Percentiles rank a stretch among this genome's conserved stretches.
Evolutionary conservation across 2,329 filamentous ascomycete genomes (phyloP).

Genomic region (Rutstroemia sp.): DNA sequence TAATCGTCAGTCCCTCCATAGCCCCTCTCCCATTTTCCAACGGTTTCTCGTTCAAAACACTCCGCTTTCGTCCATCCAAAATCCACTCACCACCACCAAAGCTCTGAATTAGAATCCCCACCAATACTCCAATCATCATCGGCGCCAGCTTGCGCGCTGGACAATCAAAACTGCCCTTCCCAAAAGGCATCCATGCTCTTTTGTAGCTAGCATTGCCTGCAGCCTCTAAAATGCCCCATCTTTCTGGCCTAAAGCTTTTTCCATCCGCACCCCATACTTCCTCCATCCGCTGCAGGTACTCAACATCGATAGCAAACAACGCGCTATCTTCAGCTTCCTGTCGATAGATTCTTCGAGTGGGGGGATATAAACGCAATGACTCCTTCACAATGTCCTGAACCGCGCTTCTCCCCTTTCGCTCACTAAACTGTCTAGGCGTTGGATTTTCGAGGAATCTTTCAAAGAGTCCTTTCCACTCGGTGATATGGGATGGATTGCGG

Average conservation of each 20-base stretch:
- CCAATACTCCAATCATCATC: constrained; percentile 9
- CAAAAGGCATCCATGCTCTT: constrained; percentile 7
- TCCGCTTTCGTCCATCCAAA: neutral
- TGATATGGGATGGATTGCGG: neutral
- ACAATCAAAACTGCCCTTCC: neutral
- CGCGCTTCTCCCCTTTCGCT: neutral
- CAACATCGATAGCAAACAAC: neutral
- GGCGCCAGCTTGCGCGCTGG: constrained; percentile 2
- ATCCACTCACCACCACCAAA: neutral
- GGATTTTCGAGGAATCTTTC: neutral
- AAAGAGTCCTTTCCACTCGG: neutral
- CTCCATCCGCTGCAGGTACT: constrained; percentile 1
- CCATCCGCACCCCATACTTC: neutral
- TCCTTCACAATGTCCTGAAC: neutral
- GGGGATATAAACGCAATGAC: constrained; percentile 6
- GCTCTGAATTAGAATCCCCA: neutral
- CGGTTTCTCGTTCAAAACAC: neutral
- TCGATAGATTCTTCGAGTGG: constrained; percentile 5
- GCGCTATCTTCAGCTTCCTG: neutral
- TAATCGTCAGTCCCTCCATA: neutral
- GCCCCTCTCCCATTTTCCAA: constrained; percentile 4
- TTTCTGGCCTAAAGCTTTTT: constrained; percentile 1
- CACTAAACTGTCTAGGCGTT: neutral
- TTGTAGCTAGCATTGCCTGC: neutral
- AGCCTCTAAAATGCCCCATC: neutral